Conservation (phyloP, 495 filamentous ascomycete genomes). For the Amorphotheca resinae region DNA sequence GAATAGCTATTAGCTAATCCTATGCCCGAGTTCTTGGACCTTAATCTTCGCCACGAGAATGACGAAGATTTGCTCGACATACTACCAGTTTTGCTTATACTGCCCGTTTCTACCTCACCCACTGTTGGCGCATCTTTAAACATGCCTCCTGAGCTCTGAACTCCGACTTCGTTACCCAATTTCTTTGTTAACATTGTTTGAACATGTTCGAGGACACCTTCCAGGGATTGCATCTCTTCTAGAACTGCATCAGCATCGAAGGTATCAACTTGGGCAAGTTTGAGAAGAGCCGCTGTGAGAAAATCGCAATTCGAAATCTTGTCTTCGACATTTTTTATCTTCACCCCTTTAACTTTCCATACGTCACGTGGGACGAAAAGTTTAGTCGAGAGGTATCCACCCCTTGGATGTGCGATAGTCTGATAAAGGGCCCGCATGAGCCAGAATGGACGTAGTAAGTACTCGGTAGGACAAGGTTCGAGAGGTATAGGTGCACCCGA, state of each 20-base stretch:
- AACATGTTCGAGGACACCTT: slow-evolving; percentile 74
- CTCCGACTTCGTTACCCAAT: slow-evolving; percentile 81
- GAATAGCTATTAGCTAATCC: slow-evolving; percentile 35
- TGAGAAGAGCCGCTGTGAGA: slow-evolving; percentile 78
- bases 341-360: slow-evolving; percentile 89
- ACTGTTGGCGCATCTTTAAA: slow-evolving; percentile 49
- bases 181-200: slow-evolving; percentile 67
- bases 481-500: slow-evolving; percentile 54
- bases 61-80: slow-evolving; percentile 53
- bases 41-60: slow-evolving; percentile 73
- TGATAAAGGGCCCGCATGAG: slow-evolving; percentile 88
- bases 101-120: slow-evolving; percentile 29
- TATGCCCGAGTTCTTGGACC: slow-evolving; percentile 73
- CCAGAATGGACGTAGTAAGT: slow-evolving; percentile 87
- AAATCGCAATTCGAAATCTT: slow-evolving; percentile 91
- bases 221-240: slow-evolving; percentile 92
- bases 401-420: slow-evolving; percentile 79
- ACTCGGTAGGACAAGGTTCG: slow-evolving; percentile 83
- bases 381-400: slow-evolving; percentile 81
- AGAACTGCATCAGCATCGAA: slow-evolving; percentile 82
- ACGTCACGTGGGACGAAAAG: slow-evolving; percentile 87
- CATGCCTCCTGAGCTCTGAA: slow-evolving; percentile 51
- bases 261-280: slow-evolving; percentile 70
- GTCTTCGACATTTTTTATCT: slow-evolving; percentile 80
- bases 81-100: slow-evolving; percentile 39